Evolutionary conservation across 106 monocot genomes (phyloP).

Genomic region (Apostasia shenzhenica): DNA sequence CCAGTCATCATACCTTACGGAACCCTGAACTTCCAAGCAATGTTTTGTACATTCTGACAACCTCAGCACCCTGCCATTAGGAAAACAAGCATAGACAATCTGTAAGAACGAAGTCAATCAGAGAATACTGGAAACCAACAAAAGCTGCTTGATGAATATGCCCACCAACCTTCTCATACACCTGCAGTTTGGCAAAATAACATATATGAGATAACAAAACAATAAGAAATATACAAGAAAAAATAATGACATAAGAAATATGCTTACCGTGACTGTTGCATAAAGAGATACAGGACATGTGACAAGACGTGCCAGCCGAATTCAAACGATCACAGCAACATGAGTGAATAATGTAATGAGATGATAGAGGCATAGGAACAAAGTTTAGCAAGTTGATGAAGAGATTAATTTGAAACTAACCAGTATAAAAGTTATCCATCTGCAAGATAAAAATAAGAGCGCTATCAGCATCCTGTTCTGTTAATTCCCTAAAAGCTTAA

Average conservation of each 20-base stretch:
- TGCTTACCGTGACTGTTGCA: constrained; percentile 72
- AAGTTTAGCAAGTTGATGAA: not conserved
- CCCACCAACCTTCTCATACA: constrained; percentile 90
- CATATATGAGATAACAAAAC: constrained; percentile 7
- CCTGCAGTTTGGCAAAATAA: constrained; percentile 32
- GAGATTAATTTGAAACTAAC: constrained; percentile 17
- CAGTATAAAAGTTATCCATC: constrained; percentile 99
- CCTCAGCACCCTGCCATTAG: constrained; percentile 82
- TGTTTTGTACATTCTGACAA: constrained; percentile 99
- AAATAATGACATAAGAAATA: constrained; percentile 2
- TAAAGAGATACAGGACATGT: not conserved
- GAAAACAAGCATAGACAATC: not conserved
- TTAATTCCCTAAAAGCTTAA: not conserved
- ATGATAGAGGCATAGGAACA: not conserved
- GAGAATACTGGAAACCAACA: not conserved
- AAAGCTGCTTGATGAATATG: not conserved
- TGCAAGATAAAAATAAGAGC: constrained; percentile 26
- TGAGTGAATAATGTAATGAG: not conserved
- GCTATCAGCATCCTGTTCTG: not conserved
- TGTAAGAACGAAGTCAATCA: not conserved
- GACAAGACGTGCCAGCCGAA: not conserved
- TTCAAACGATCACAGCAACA: not conserved
- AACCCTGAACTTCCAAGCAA: constrained; percentile 86
- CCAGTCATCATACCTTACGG: constrained; percentile 61
- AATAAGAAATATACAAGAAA: constrained; percentile 8